A percentile compares a stretch with the other conserved stretches of the same genome.
phyloP scores from a whole-genome alignment of 2,329 filamentous ascomycete species.

The Phyllosticta citriasiana region DNA sequence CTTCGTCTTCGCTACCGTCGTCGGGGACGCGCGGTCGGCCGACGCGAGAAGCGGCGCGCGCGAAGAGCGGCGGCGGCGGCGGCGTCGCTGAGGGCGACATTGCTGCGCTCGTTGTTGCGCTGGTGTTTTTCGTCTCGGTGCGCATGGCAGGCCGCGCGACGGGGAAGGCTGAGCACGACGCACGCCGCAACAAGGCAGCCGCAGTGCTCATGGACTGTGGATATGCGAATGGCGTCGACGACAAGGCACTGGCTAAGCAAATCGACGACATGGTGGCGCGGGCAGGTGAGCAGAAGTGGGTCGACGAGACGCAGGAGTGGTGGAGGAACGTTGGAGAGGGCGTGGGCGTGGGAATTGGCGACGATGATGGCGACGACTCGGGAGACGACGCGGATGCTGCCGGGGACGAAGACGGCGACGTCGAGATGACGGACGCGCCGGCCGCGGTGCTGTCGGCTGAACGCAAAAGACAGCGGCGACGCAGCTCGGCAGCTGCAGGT shows the following conservation, averaged over 20 bases:
- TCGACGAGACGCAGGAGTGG: conserved; percentile 14
- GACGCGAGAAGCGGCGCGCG: conserved; percentile 26
- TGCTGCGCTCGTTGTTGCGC: conserved; percentile 47
- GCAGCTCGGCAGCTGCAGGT: conserved; percentile 20
- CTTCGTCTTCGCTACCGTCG: not conserved
- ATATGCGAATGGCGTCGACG: not conserved
- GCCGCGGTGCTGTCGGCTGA: not conserved
- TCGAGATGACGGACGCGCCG: conserved; percentile 17
- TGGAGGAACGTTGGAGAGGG: conserved; percentile 11
- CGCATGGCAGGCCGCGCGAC: conserved; percentile 30
- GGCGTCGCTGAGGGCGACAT: conserved; percentile 24
- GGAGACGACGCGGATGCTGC: conserved; percentile 24
- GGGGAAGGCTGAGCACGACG: conserved; percentile 1
- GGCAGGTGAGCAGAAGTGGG: conserved; percentile 9
- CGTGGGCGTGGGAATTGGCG: conserved; percentile 12
- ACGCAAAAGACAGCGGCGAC: conserved; percentile 19
- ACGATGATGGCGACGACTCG: conserved; percentile 13
- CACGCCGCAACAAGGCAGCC: not conserved
- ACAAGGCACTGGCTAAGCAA: conserved; percentile 28
- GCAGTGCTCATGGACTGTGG: not conserved
- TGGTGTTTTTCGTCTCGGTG: conserved; percentile 51
- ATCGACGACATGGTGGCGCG: conserved; percentile 20
- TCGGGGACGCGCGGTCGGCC: conserved; percentile 38
- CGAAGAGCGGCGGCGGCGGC: not conserved
- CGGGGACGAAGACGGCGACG: conserved; percentile 31